Base-by-base conservation (phyloP, 1,284 basidiomycete species). In the Cutaneotrichosporon sp. region DNA sequence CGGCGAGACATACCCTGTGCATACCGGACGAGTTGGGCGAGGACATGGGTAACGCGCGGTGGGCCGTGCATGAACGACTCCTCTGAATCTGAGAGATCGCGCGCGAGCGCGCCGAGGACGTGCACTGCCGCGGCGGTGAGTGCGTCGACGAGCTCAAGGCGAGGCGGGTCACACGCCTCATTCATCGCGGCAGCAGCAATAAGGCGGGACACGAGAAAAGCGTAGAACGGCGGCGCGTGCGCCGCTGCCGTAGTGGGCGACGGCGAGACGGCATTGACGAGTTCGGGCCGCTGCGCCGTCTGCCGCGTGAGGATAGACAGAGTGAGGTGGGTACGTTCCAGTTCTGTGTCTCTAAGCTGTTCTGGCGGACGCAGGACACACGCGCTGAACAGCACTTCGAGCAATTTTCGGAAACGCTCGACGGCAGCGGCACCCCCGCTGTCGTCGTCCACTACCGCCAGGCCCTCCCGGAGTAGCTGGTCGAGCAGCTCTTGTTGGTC, bases 201-300 rank as follows among this genome's bases (percentile, higher is more conserved):
- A 8, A 74, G 45, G 13, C 70, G 55, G 0, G 71, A 68, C 7
- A 74, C 38, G 22, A 75, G 51, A 66, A 67, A 73, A 37, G 68
- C 62, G 54, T 67, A 75, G 20, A 73, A 57, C 0, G 68, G 70
- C 2, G 26, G 26, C 26, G 26, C 10, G 26, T 30, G 26, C 7
- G 26, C n/a, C n/a, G n/a, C 59, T 20, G n/a, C n/a, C n/a, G n/a
- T n/a, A n/a, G 7, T 8, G 13, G 40, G 23, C 56, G 15, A n/a
- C n/a, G 9, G 42, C 39, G 13, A 54, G 8, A 51, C 26, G 26
- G 26, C 26, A 10, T 30, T 37, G 18, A 69, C 51, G 10, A 72
- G 52, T 13, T 63, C 59, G 4, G 70, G 67, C 17, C 54, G 60
- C 8, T 60, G 20, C 0, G 40, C 43, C 9, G 56, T 54, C 50